phyloP scores from a whole-genome alignment of 2,329 filamentous ascomycete genomes.

The Pezicula rhizophila region DNA sequence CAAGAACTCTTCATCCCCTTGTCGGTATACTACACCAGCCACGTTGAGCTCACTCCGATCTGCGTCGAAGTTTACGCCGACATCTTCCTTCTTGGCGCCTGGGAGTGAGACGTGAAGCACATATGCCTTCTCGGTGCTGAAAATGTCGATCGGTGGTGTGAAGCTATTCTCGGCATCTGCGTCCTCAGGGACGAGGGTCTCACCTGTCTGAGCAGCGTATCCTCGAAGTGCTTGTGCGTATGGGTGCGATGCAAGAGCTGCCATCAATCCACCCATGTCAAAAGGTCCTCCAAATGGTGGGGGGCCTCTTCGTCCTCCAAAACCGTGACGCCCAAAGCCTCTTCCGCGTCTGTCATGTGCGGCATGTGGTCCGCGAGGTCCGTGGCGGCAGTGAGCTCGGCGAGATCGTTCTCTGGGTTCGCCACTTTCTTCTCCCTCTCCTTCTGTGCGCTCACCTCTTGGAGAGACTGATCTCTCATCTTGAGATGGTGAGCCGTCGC shows the following conservation, averaged over 20 bases:
- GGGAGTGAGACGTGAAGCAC: slow-evolving; percentile 69
- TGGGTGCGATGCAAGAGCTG: slow-evolving; percentile 20
- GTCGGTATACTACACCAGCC: slow-evolving; percentile 67
- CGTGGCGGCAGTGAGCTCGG: no score
- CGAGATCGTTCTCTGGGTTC: slow-evolving; percentile 11
- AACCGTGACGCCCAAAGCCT: slow-evolving; percentile 9
- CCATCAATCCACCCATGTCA: slow-evolving; percentile 22
- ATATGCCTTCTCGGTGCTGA: slow-evolving; percentile 60
- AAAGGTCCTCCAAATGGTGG: slow-evolving; percentile 8
- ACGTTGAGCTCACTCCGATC: slow-evolving; percentile 61
- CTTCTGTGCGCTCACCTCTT: slow-evolving; percentile 13
- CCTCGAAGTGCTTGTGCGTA: slow-evolving; percentile 22
- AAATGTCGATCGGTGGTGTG: slow-evolving; percentile 66
- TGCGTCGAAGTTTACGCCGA: slow-evolving; percentile 70
- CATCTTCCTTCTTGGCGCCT: slow-evolving; percentile 72
- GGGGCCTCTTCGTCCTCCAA: slow-evolving; percentile 8
- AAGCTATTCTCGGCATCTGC: slow-evolving; percentile 38
- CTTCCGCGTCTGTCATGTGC: slow-evolving; percentile 5
- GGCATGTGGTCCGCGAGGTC: slow-evolving; percentile 9
- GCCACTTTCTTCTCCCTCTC: slow-evolving; percentile 7
- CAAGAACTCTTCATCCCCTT: slow-evolving; percentile 62
- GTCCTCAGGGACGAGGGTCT: slow-evolving; percentile 18
- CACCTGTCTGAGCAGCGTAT: slow-evolving; percentile 19
- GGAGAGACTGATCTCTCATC: slow-evolving; percentile 7
- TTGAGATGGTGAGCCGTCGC: slow-evolving; percentile 8